Evolutionary conservation across 805 yeast species (phyloP).

Genomic region (Starmerella riodocensis): DNA sequence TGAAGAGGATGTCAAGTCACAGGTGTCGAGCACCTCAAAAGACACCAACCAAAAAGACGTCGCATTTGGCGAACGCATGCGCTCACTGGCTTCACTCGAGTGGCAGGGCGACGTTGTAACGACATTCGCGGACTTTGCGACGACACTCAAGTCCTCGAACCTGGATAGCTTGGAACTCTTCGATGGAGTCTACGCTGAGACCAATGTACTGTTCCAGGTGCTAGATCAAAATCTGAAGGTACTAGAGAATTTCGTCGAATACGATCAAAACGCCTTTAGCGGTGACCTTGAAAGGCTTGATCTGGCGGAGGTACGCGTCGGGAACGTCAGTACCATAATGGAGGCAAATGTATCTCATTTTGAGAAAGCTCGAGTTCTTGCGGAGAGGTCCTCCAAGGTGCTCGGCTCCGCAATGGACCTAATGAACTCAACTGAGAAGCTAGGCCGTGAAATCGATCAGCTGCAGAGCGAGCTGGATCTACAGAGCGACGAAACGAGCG

Average conservation of each 20-base stretch:
- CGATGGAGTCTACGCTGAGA: constrained; percentile 16
- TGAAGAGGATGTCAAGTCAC: not conserved
- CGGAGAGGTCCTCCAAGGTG: not conserved
- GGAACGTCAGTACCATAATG: not conserved
- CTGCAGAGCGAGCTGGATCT: not conserved
- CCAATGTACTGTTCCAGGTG: constrained; percentile 16
- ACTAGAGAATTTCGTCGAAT: constrained; percentile 1
- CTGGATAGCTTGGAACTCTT: constrained; percentile 3
- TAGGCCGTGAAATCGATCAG: not conserved
- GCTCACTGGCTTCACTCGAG: too few species aligned
- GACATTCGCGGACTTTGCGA: too few species aligned
- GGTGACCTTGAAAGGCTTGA: not conserved
- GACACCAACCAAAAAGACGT: too few species aligned
- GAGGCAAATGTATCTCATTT: not conserved
- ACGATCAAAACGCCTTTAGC: not conserved
- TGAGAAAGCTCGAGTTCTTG: too few species aligned
- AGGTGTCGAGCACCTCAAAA: not conserved
- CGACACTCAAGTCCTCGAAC: not conserved
- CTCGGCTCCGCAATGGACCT: not conserved
- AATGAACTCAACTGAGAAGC: not conserved
- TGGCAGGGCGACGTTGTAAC: too few species aligned
- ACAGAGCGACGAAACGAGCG: not conserved
- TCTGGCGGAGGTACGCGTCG: not conserved
- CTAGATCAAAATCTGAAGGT: constrained; percentile 17
- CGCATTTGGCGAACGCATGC: too few species aligned